These are phyloP conservation scores for Aspergillus carlsbadensis DNA, from an alignment of 495 filamentous ascomycete genomes.

Conservation along the genomic window DNA sequence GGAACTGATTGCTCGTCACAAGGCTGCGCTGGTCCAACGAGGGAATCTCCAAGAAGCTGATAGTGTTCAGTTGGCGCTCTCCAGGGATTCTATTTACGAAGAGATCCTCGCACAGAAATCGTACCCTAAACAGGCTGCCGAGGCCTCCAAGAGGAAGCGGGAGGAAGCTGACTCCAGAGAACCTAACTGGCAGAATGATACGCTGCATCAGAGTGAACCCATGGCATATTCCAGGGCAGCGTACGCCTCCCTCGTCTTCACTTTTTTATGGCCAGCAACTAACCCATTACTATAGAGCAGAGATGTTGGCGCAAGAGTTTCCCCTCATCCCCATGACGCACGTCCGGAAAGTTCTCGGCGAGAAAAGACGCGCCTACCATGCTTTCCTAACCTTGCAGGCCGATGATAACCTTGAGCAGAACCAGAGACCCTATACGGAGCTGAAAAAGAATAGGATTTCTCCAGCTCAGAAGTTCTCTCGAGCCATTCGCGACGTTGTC, in stretches of 20 bases:
- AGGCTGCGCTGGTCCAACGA: not conserved
- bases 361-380: conserved; percentile 19
- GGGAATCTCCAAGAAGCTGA: not conserved
- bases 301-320: conserved; percentile 17
- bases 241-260: conserved; percentile 5
- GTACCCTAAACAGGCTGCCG: conserved; percentile 51
- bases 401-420: conserved; percentile 7
- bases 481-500: not conserved
- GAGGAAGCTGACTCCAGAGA: conserved; percentile 24
- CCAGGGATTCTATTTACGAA: conserved; percentile 31
- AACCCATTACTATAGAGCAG: not conserved
- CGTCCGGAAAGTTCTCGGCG: conserved; percentile 12
- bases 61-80: conserved; percentile 12
- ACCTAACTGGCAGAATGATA: conserved; percentile 32
- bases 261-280: not conserved
- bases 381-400: conserved; percentile 14
- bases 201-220: not conserved
- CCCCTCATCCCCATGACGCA: conserved; percentile 7
- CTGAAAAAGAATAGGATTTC: conserved; percentile 2
- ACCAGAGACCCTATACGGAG: not conserved
- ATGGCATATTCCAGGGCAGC: conserved; percentile 9
- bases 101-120: conserved; percentile 39
- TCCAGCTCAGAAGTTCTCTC: not conserved
- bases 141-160: conserved; percentile 43
- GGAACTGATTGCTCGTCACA: conserved; percentile 29